Evolutionary conservation across 1,139 yeast genomes (phyloP).

Genomic region (Candida sanyaensis): DNA sequence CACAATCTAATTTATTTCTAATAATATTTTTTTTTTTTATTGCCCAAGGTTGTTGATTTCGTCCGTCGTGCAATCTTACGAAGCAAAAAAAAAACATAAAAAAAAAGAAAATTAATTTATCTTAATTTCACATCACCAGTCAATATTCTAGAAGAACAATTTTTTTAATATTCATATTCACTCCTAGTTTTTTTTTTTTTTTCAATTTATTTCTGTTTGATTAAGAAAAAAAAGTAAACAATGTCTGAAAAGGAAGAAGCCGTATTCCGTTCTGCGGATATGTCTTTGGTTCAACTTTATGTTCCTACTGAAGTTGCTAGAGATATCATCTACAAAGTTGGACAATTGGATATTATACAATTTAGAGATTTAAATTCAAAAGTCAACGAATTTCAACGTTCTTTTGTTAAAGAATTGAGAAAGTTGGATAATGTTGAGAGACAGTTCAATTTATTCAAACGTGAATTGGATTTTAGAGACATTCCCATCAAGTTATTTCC

Average conservation of each 20-base stretch:
- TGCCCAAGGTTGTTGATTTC: too few relatives aligned
- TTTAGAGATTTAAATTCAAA: slow-evolving; percentile 70
- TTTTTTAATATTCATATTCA: neutral
- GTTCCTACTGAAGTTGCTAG: slow-evolving; percentile 72
- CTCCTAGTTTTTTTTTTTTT: too few relatives aligned
- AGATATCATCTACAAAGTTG: slow-evolving; percentile 64
- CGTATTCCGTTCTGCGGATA: slow-evolving; percentile 80
- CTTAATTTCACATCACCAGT: too few relatives aligned
- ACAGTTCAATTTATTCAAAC: slow-evolving; percentile 55
- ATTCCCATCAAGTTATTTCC: slow-evolving; percentile 48
- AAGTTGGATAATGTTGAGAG: slow-evolving; percentile 69
- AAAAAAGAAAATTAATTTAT: too few relatives aligned
- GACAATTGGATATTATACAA: slow-evolving; percentile 64
- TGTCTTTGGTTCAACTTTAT: slow-evolving; percentile 74
- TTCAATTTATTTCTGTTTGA: neutral
- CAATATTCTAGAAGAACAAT: too few relatives aligned
- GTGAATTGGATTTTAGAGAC: slow-evolving; percentile 48
- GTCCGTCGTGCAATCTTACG: too few relatives aligned
- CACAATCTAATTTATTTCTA: too few relatives aligned
- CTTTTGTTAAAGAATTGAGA: slow-evolving; percentile 69
- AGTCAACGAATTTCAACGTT: slow-evolving; percentile 70
- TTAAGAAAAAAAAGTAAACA: neutral
- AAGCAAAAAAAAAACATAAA: too few relatives aligned
- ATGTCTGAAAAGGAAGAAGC: slow-evolving; percentile 56
- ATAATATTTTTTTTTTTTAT: too few relatives aligned